Base-by-base conservation (phyloP, 1,139 yeast species). In the Scheffersomyces segobiensis region DNA sequence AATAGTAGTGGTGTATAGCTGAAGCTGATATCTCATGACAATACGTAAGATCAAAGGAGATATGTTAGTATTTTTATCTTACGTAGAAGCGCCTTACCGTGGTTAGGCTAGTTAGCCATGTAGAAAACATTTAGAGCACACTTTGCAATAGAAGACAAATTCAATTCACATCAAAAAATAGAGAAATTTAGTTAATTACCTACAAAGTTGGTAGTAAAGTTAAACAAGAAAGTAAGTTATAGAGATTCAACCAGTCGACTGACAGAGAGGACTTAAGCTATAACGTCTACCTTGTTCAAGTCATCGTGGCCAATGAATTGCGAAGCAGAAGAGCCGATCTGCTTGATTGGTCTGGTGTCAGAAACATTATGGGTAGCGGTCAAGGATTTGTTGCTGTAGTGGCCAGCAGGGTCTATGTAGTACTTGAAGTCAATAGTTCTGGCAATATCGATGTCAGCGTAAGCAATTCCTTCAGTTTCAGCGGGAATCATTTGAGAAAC, bases 321-420 rank as follows among this genome's bases (percentile, higher is more conserved):
- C 26, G 50, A 48, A 20, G 50, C 26, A 19, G 50, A 21, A 2
- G 17, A 20, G n/a, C 50, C 50, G n/a, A 48, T 24, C 12, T 48
- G 50, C 18, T 48, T 48, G 26, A 48, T 48, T 20, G 50, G 50
- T 20, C 50, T 48, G 50, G 50, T 48, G 17, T 48, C 50, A 19
- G 50, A 48, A 7, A 48, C 50, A 20, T 48, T 48, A 26, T 48
- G 50, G 17, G 24, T 24, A n/a, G 50, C 50, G 20, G 26, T 48
- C 18, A 48, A 48, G 4, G 50, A 48, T 24, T 48, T 48, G 50
- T 48, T 48, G n/a, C 50, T 48, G 50, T 59, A 59, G 19, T 57
- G 60, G 1, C 60, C 60, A 52, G 55, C 59, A n/a, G 59, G 50
- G 52, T 59, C 61, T 24, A 57, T 19, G n/a, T 55, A 48, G 22